Evolutionary conservation across 2,329 filamentous ascomycete species (phyloP), one percentile per base, ranked within the genome.

Genomic region (Xylariaceae sp.): DNA sequence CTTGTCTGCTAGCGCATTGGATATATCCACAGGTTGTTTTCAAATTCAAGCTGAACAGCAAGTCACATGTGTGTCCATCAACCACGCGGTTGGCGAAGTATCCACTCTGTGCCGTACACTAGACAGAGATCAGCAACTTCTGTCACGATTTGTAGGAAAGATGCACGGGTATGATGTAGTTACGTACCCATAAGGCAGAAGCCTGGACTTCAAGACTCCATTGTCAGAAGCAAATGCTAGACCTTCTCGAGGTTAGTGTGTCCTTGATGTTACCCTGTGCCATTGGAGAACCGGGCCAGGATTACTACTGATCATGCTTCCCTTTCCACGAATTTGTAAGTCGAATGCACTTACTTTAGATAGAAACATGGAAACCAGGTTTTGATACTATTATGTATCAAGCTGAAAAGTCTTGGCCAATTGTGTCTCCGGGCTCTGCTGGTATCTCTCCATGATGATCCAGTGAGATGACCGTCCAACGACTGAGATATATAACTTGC

Each of bases 221-320:
- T 4, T 23, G 61, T 65, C 61, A 65, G 61, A 63, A 59, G 54
- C 15, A 17, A 10, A 59, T 61, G 63, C 61, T 63, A 64, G 54
- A 56, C 61, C 49, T 63, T 4, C 61, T 62, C 51, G 51, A 60
- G 61, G 62, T 63, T 65, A 65, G 61, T 65, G 47, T 4, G 7
- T 18, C 9, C 15, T 9, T 61, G 59, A 62, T 63, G 37, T 42
- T 42, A 42, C 37, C 37, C 11, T 42, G 37, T 13, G 9, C 63
- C 63, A 59, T 62, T 57, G 61, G 51, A 51, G 56, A 47, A 57
- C 56, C 34, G 44, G 45, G 39, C 56, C 51, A 61, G 63, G 59
- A 65, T 65, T 65, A 65, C 63, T 65, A 65, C 62, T 58, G 61
- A 61, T 44, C 57, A 50, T 51, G 9, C 55, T 60, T 59, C 60